Base-by-base conservation (phyloP, 2,329 filamentous ascomycete species). In the Sarocladium brachiariae region DNA sequence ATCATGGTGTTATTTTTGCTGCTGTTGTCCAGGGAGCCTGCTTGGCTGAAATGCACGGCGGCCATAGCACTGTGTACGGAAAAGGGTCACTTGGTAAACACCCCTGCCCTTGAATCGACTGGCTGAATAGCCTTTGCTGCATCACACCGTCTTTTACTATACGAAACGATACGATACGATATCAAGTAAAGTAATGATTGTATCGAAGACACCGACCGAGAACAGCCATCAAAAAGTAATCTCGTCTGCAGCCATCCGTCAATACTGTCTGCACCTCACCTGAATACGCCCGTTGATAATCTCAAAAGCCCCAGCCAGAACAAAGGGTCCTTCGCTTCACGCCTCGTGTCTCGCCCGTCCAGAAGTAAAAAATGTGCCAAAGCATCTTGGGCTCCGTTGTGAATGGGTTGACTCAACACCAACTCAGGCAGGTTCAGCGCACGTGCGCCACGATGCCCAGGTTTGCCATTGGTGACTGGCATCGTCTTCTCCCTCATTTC, bases 41-140 rank as follows among this genome's bases (percentile, higher is more conserved):
- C 16, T 23, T 47, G 43, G 43, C 43, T 47, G 43, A 47, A 47
- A 47, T 47, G 43, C 43, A 47, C 24, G 25, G n/a, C n/a, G n/a
- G 43, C 14, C 27, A 47, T 47, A n/a, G 31, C 24, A 33, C 43
- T 23, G 43, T n/a, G 27, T 27, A 4, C 39, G 23, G 39, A 27
- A 19, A 21, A 30, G 27, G 27, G 18, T 4, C 39, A 7, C 8
- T 45, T n/a, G n/a, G n/a, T n/a, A n/a, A n/a, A n/a, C n/a, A n/a
- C 39, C 39, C 39, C 21, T 9, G 11, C 37, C 21, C 27, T 13
- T 13, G 27, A 13, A 13, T 30, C 27, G 27, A 30, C 27, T 30
- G 27, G 27, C 27, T 13, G 27, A 13, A 7, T 13, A 30, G 7
- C 27, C 27, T 30, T 30, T 13, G 14, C 21, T 14, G 10, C 9